Percentiles rank a stretch among this genome's conserved stretches.
Evolutionary conservation across 169 alveolate genomes (phyloP).

Genomic region (Miamiensis avidus): DNA sequence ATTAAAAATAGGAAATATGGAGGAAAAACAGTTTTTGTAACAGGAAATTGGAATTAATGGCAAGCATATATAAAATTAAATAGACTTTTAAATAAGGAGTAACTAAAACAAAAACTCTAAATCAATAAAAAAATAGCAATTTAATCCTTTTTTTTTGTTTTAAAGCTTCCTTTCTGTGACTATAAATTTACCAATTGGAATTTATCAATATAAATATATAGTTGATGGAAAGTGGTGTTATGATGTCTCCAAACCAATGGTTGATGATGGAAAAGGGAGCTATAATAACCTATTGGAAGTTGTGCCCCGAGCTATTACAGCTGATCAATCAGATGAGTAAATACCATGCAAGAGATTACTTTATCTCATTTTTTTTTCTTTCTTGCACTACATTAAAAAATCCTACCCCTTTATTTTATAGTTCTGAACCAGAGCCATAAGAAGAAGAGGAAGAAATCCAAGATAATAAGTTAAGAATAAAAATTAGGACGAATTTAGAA

Average conservation of each 20-base stretch:
- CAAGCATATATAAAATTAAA: slow-evolving; percentile 11
- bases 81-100: background rate
- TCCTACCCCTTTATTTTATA: no score
- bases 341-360: background rate
- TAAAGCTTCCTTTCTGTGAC: slow-evolving; percentile 5
- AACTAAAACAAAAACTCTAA: no score
- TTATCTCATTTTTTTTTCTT: no score
- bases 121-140: background rate
- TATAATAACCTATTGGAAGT: slow-evolving; percentile 25
- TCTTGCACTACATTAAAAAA: no score
- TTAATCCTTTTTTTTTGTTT: background rate
- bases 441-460: background rate
- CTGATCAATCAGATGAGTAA: slow-evolving; percentile 5
- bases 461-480: no score
- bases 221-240: slow-evolving; percentile 50
- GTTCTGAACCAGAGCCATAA: no score
- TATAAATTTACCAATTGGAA: slow-evolving; percentile 20
- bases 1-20: slow-evolving; percentile 11
- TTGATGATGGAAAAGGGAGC: slow-evolving; percentile 16
- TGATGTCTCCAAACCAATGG: slow-evolving; percentile 26
- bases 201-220: slow-evolving; percentile 41
- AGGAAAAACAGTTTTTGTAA: slow-evolving; percentile 13
- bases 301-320: slow-evolving; percentile 4
- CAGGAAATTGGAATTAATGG: slow-evolving; percentile 29
- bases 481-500: background rate